phyloP scores from a whole-genome alignment of 2,329 filamentous ascomycete genomes.

The Pseudohalonectria lignicola region DNA sequence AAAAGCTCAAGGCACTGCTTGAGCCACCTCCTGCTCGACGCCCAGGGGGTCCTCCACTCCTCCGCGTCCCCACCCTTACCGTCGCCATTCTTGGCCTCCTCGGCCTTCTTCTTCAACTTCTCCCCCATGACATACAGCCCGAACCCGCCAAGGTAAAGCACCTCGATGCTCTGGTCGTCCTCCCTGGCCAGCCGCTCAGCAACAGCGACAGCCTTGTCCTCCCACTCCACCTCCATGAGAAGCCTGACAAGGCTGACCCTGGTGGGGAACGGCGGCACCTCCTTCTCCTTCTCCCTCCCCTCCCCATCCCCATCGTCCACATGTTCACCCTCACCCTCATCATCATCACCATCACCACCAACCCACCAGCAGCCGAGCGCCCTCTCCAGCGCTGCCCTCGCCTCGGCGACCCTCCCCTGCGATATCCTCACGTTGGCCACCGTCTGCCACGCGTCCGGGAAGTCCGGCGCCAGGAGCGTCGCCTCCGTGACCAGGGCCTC shows the following conservation, averaged over 20 bases:
- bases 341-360: background rate
- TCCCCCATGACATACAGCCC: constrained; percentile 71
- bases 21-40: constrained; percentile 73
- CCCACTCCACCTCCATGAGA: constrained; percentile 82
- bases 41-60: constrained; percentile 51
- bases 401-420: constrained; percentile 69
- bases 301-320: background rate
- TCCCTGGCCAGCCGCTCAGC: constrained; percentile 75
- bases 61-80: constrained; percentile 22
- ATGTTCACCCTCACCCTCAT: background rate
- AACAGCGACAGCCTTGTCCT: constrained; percentile 74
- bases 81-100: constrained; percentile 16
- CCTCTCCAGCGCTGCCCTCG: constrained; percentile 62
- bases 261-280: constrained; percentile 75
- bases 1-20: constrained; percentile 74
- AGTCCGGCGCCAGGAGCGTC: constrained; percentile 68
- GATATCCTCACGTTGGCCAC: constrained; percentile 90
- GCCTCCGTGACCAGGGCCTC: constrained; percentile 86
- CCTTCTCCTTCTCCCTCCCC: constrained; percentile 46
- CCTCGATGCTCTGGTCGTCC: constrained; percentile 89
- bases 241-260: constrained; percentile 75
- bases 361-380: constrained; percentile 67
- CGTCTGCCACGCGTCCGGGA: constrained; percentile 87
- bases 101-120: constrained; percentile 42
- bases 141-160: constrained; percentile 96